Base-by-base conservation (phyloP, 306 rosid genomes). In the Senna tora region DNA sequence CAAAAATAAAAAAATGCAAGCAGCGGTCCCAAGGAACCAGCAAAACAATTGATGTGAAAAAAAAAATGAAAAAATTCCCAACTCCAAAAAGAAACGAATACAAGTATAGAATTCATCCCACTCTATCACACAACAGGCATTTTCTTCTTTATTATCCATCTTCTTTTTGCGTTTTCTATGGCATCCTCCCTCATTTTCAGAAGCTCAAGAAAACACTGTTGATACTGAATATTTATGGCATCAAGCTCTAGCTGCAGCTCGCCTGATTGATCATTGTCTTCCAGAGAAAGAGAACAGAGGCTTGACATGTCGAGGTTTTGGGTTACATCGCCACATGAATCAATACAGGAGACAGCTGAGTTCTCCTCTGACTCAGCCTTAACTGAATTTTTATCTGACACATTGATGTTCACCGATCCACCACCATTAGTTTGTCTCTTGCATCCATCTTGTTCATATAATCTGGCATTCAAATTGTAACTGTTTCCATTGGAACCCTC, bases 131-230 rank as follows among this genome's bases (percentile, higher is more conserved):
- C 58, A 30, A 52, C 89, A 65, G 79, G 22, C 52, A 67, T 57
- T 62, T 82, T 81, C 81, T 84, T 83, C 90, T 81, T 88, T 25
- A 77, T 20, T 6, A 78, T 81, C 96, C 96, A 88, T 84, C 75
- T 88, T 87, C 79, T 88, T 51, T 77, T 87, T 33, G 76, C 90
- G 60, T 41, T 77, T 67, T 83, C 89, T 8, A 90, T 83, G 22
- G 92, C 95, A 71, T 81, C 89, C 75, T 87, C 93, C 82, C 85
- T 93, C 89, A 76, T 68, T 77, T 64, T 88, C 81, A 69, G 38
- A 60, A 93, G 96, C 62, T 84, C 85, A 49, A 70, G 63, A 67
- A 86, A 79, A 62, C 84, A 62, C 41, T 78, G 93, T 62, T 56
- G 82, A 74, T 79, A 90, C 72, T 82, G 84, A 21, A 41, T 13